Base-by-base conservation (phyloP, 257 asterid genomes). In the Solanum paucissectum region DNA sequence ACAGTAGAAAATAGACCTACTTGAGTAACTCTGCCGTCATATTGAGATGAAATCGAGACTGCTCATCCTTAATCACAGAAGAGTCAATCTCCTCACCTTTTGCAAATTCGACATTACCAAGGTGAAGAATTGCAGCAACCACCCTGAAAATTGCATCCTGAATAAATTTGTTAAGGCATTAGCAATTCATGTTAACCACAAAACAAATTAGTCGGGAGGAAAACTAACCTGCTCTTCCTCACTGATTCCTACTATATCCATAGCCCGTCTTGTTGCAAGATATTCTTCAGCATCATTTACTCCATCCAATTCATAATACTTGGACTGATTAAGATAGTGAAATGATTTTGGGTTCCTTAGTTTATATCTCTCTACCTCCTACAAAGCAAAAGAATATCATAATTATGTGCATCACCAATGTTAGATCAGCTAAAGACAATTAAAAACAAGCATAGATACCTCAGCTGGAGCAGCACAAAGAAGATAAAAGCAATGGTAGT, bases 231-330 rank as follows among this genome's bases (percentile, higher is more conserved):
- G 99, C 89, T 97, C 99, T 88, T 96, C 98, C 90, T 93, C 99
- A 84, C 98, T 91, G 89, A 97, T 97, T 92, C 99, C 99, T 89
- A 97, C 99, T 87, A 95, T 93, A 93, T 97, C 99, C 99, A 97
- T 97, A 87, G 99, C 99, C 94, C 99, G 93, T 94, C 96, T 92
- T 86, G 99, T 95, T n/a, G 96, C 98, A 73, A 96, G 94, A 91
- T 95, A 97, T 88, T 95, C 99, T 83, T 95, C 95, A 37, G 98
- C 93, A 89, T 97, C 99, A 92, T 91, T 92, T 88, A 97, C 94
- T 74, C 99, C 99, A 88, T 95, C 98, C 9, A 96, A 98, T 89
- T 91, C 94, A 93, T 87, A 95, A 92, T 94, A 95, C 81, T 91
- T 94, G 25, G 99, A 95, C 91, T 97, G 99, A 90, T 97, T 97